A percentile compares a stretch with the other conserved stretches of the same genome.
phyloP scores from a whole-genome alignment of 331 rosid species.

The Dryas integrifolia region DNA sequence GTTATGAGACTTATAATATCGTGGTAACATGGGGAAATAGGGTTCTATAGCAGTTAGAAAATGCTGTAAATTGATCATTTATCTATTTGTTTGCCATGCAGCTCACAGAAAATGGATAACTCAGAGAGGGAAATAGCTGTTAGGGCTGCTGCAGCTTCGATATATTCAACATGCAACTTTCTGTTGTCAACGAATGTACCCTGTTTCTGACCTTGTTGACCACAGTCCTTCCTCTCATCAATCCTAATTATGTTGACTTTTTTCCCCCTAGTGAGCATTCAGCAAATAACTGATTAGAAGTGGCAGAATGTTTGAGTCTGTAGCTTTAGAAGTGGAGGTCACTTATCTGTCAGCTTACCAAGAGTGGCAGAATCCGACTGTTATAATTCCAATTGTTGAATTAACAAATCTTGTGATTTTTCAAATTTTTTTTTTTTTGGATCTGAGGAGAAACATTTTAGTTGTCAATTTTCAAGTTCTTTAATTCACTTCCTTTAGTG shows the following conservation, averaged over 20 bases:
- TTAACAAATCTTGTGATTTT: neutral
- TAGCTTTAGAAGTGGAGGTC: constrained; percentile 26
- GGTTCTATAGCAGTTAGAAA: neutral
- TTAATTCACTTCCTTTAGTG: neutral
- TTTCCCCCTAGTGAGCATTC: constrained; percentile 20
- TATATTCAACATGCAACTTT: constrained; percentile 87
- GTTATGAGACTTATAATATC: too few relatives aligned
- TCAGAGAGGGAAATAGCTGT: constrained; percentile 76
- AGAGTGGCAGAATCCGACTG: constrained; percentile 18
- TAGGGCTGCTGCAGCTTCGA: constrained; percentile 97
- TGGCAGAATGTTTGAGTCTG: constrained; percentile 26
- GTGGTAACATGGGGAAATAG: too few relatives aligned
- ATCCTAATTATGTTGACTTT: constrained; percentile 19
- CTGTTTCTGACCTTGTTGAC: constrained; percentile 37
- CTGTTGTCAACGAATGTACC: constrained; percentile 53
- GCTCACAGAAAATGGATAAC: constrained; percentile 42
- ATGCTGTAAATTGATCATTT: neutral
- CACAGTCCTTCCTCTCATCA: neutral
- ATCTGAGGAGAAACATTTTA: neutral
- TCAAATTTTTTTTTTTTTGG: constrained; percentile 4
- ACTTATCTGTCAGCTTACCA: constrained; percentile 5
- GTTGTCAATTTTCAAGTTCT: neutral
- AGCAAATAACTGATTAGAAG: constrained; percentile 25
- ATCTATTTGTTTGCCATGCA: constrained; percentile 27
- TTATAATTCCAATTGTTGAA: constrained; percentile 6